These are phyloP conservation scores for Candida pseudoviswanathii DNA, from an alignment of 1,139 yeast species.

Conservation along the genomic window DNA sequence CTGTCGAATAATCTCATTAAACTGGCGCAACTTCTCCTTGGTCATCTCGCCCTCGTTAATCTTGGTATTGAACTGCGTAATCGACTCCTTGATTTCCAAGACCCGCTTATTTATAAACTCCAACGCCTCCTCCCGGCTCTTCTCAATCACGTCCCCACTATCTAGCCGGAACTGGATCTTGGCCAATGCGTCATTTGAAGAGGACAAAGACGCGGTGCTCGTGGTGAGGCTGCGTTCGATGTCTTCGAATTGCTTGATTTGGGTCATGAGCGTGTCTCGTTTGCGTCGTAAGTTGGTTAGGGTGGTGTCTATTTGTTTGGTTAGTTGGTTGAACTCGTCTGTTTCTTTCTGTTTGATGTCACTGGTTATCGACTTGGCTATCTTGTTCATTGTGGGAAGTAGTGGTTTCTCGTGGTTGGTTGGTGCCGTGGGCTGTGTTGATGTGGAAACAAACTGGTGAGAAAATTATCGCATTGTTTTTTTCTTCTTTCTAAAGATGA, in stretches of 20 bases:
- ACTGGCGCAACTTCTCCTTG: conserved; percentile 29
- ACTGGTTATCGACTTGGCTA: not conserved
- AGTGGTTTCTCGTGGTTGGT: not conserved
- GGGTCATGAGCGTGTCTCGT: conserved; percentile 17
- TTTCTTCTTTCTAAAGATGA: too few species aligned
- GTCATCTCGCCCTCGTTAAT: conserved; percentile 48
- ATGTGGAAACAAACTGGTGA: too few species aligned
- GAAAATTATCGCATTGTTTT: too few species aligned
- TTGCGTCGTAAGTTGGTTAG: conserved; percentile 18
- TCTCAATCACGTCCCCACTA: conserved; percentile 60
- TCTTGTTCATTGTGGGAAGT: not conserved
- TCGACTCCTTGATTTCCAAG: conserved; percentile 35
- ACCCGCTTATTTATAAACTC: conserved; percentile 42
- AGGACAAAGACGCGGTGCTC: conserved; percentile 6
- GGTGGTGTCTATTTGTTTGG: conserved; percentile 18
- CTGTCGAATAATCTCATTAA: conserved; percentile 21
- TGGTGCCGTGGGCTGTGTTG: not conserved
- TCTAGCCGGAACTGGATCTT: conserved; percentile 53
- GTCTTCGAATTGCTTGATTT: conserved; percentile 15
- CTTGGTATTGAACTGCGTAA: conserved; percentile 40
- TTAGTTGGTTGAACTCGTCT: conserved; percentile 8
- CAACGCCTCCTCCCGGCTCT: conserved; percentile 44
- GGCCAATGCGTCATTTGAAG: conserved; percentile 9
- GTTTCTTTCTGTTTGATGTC: not conserved
- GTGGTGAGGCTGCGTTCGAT: conserved; percentile 11